Evolutionary conservation across 2,329 filamentous ascomycete species (phyloP).

Genomic region (Cytospora leucostoma): DNA sequence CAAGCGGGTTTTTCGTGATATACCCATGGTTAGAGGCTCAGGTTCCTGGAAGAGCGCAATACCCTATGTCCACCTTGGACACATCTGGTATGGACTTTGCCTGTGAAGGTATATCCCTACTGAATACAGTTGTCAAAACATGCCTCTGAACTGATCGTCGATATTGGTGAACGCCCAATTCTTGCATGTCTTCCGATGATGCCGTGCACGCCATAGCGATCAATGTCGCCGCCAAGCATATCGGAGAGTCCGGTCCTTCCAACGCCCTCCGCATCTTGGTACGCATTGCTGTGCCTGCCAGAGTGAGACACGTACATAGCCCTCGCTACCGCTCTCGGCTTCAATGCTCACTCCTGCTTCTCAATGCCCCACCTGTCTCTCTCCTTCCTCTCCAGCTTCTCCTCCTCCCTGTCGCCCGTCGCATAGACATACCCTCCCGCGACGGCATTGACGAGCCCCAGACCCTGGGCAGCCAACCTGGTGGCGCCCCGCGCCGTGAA

Average conservation of each 20-base stretch:
- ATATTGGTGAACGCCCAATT: no score
- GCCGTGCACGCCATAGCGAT: neutral
- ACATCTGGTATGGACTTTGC: neutral
- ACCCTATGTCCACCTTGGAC: neutral
- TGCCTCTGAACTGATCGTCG: neutral
- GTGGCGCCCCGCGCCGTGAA: conserved; percentile 53
- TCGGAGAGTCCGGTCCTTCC: neutral
- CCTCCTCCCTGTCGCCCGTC: conserved; percentile 51
- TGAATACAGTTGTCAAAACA: neutral
- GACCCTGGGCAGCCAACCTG: conserved; percentile 51
- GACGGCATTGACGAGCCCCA: conserved; percentile 51
- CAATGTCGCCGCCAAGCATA: neutral
- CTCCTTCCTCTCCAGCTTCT: conserved; percentile 50
- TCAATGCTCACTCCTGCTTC: conserved; percentile 12
- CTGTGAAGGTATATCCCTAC: neutral
- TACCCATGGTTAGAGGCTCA: conserved; percentile 2
- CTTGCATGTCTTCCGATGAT: neutral
- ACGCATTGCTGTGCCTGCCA: neutral
- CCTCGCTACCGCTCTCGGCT: neutral
- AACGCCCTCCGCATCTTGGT: neutral
- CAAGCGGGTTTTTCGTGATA: conserved; percentile 1
- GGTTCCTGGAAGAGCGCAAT: neutral
- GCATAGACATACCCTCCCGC: conserved; percentile 56
- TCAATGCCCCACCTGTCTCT: conserved; percentile 54
- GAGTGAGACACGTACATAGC: neutral